These are phyloP conservation scores for Cladosporium oxysporum DNA, from an alignment of 2,329 filamentous ascomycete genomes.

Conservation along the genomic window DNA sequence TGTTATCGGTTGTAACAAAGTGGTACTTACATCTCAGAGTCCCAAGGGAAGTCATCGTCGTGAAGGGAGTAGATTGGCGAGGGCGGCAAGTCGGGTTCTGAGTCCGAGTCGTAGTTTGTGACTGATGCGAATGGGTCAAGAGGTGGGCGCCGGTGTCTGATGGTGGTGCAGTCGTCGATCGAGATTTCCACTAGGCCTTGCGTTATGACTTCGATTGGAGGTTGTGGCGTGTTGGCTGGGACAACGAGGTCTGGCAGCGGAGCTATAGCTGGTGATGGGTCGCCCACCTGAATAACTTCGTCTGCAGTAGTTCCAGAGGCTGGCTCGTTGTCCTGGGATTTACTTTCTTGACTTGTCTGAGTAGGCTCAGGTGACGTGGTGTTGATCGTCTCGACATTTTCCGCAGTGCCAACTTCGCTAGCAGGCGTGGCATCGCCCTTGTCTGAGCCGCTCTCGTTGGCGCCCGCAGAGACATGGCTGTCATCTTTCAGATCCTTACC, in stretches of 20 bases:
- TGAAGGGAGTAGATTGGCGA: constrained; percentile 22
- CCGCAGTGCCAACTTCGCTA: neutral
- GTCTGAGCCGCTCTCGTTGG: neutral
- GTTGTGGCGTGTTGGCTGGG: neutral
- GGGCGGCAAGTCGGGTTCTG: neutral
- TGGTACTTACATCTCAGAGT: constrained; percentile 32
- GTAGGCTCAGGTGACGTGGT: neutral
- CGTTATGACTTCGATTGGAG: constrained; percentile 4
- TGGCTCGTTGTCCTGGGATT: neutral
- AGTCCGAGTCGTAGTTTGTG: neutral
- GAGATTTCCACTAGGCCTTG: neutral
- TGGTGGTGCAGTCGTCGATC: constrained; percentile 8
- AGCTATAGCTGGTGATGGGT: neutral
- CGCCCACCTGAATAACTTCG: neutral
- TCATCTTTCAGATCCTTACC: neutral
- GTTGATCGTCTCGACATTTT: neutral
- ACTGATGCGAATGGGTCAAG: neutral
- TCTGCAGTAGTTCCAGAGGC: neutral
- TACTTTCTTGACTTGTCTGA: neutral
- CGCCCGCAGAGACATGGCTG: neutral
- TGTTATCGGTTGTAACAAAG: neutral
- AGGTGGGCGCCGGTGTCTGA: neutral
- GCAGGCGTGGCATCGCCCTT: constrained; percentile 4
- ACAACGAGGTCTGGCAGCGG: neutral
- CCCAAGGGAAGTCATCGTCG: constrained; percentile 38